Percentiles rank a stretch among this genome's conserved stretches.
Conservation (phyloP, 2,329 filamentous ascomycete species). For the Tricladium varicosporioides region DNA sequence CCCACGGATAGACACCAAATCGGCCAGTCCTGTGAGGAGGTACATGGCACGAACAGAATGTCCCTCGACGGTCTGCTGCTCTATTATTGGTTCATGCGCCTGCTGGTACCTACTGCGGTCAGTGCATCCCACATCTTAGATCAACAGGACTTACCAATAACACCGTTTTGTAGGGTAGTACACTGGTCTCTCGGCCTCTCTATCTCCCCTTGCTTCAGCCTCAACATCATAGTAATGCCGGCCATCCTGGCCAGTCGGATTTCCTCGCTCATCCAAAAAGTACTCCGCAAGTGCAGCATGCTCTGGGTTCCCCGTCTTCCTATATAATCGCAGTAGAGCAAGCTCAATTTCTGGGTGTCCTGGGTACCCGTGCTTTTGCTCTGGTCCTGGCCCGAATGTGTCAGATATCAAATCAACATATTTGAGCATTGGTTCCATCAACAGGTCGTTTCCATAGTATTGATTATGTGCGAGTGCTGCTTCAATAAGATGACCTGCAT, state of each 20-base stretch:
- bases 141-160: constrained; percentile 35
- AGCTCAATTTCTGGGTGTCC: constrained; percentile 57
- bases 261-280: constrained; percentile 58
- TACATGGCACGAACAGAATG: constrained; percentile 61
- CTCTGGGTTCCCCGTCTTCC: constrained; percentile 37
- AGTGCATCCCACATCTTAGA: constrained; percentile 33
- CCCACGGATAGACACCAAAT: constrained; percentile 45
- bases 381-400: constrained; percentile 49
- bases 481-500: constrained; percentile 61
- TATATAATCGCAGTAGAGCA: constrained; percentile 45
- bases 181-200: constrained; percentile 44
- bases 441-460: constrained; percentile 48
- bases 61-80: constrained; percentile 55
- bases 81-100: constrained; percentile 52
- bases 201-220: constrained; percentile 48
- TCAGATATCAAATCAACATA: constrained; percentile 52
- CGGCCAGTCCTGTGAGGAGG: constrained; percentile 56
- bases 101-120: constrained; percentile 52
- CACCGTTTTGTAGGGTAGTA: constrained; percentile 43
- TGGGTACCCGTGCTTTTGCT: constrained; percentile 56
- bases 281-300: constrained; percentile 50
- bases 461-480: constrained; percentile 55
- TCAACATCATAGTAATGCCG: constrained; percentile 56
- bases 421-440: constrained; percentile 51
- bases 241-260: constrained; percentile 46